Conservation (phyloP, 495 filamentous ascomycete species). For the Terfezia claveryi region DNA sequence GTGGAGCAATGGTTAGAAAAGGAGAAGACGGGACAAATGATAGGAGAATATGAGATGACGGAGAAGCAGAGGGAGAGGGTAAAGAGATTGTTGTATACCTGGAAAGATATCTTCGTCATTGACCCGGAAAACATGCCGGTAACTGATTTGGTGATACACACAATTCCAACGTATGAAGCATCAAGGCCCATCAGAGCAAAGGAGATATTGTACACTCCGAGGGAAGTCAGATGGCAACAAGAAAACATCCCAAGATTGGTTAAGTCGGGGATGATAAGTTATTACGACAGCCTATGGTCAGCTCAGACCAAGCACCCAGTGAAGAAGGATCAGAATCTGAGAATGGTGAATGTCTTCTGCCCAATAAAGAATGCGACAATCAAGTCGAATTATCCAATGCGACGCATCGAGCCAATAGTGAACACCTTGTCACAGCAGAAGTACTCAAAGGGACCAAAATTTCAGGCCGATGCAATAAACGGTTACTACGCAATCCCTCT, state of each 20-base stretch:
- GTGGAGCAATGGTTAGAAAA: not conserved
- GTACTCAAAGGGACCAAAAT: not conserved
- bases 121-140: not conserved
- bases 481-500: not conserved
- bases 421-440: not conserved
- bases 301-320: not conserved
- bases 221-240: not conserved
- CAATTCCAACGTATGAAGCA: constrained; percentile 1
- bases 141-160: not conserved
- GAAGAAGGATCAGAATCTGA: not conserved
- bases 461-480: not conserved
- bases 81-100: not conserved
- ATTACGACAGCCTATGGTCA: not conserved
- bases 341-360: not conserved
- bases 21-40: not conserved
- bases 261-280: not conserved
- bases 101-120: not conserved
- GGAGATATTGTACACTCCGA: not conserved
- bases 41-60: not conserved
- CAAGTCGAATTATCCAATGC: not conserved
- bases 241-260: not conserved
- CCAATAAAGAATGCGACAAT: not conserved
- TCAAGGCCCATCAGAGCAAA: not conserved
- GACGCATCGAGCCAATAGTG: not conserved
- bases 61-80: not conserved